phyloP scores from a whole-genome alignment of 306 rosid genomes.

The Trifolium fragiferum region DNA sequence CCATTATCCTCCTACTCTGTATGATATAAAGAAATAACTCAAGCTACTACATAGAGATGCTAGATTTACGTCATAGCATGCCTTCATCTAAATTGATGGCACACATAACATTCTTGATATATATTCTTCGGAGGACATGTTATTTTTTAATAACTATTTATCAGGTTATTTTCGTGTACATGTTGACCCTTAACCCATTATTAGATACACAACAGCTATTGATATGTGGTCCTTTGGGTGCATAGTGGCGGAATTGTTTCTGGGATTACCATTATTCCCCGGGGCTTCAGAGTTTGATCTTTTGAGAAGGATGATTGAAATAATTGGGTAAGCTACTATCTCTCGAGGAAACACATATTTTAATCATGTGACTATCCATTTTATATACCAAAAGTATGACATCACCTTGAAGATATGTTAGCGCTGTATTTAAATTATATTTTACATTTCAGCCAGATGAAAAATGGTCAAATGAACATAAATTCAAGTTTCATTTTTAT shows the following conservation, averaged over 20 bases:
- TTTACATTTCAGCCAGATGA: slow-evolving; percentile 19
- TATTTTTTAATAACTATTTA: slow-evolving; percentile 19
- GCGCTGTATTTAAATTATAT: slow-evolving; percentile 16
- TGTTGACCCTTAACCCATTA: slow-evolving; percentile 56
- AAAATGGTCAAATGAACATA: slow-evolving; percentile 18
- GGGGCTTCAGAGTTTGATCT: slow-evolving; percentile 99
- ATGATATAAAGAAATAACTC: slow-evolving; percentile 18
- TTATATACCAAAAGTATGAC: slow-evolving; percentile 20
- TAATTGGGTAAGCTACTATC: slow-evolving; percentile 80
- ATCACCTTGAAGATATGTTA: slow-evolving; percentile 30
- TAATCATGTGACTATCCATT: slow-evolving; percentile 21
- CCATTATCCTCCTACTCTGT: slow-evolving; percentile 18
- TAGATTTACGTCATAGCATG: slow-evolving; percentile 28
- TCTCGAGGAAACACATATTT: slow-evolving; percentile 29
- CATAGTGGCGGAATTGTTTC: slow-evolving; percentile 97
- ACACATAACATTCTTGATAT: slow-evolving; percentile 10
- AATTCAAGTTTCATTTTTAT: slow-evolving; percentile 32
- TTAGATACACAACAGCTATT: slow-evolving; percentile 91
- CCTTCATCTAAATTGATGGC: slow-evolving; percentile 29
- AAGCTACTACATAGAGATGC: slow-evolving; percentile 23
- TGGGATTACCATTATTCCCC: slow-evolving; percentile 95
- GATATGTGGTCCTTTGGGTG: slow-evolving; percentile 99
- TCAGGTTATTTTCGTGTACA: slow-evolving; percentile 30
- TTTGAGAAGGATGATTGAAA: slow-evolving; percentile 85
- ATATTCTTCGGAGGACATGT: slow-evolving; percentile 17